These are phyloP conservation scores for Ophiostoma montium DNA, from an alignment of 2,329 filamentous ascomycete genomes.

Conservation along the genomic window DNA sequence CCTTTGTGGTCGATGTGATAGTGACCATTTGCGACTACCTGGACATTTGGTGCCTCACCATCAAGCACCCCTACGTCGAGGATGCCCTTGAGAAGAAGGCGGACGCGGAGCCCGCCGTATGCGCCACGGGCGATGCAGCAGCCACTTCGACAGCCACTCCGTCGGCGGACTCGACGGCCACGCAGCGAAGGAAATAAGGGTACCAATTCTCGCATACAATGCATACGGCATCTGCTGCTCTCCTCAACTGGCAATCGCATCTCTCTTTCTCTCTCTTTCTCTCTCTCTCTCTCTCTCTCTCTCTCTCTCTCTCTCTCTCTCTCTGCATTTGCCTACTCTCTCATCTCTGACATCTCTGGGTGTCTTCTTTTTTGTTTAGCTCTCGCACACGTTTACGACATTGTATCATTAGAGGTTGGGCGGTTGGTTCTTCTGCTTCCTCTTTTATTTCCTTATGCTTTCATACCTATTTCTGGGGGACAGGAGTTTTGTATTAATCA, in stretches of 20 bases:
- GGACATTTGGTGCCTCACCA: conserved; percentile 96
- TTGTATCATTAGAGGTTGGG: no score
- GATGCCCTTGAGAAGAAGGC: conserved; percentile 8
- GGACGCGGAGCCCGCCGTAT: neutral
- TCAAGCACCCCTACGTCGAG: conserved; percentile 64
- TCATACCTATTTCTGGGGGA: no score
- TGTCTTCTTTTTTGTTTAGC: no score
- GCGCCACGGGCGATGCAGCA: neutral
- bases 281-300: no score
- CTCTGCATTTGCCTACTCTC: no score
- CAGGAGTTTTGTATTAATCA: no score
- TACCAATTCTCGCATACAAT: neutral
- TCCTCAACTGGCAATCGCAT: no score
- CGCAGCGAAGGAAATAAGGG: conserved; percentile 2
- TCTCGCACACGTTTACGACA: no score
- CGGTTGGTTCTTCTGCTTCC: neutral
- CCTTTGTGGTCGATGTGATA: conserved; percentile 94
- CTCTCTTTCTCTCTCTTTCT: no score
- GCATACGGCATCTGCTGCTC: no score
- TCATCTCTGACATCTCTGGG: no score
- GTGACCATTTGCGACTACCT: conserved; percentile 96
- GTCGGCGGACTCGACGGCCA: neutral
- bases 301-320: no score
- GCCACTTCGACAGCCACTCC: neutral
- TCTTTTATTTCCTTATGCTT: neutral